phyloP scores from a whole-genome alignment of 2,329 filamentous ascomycete species.

The Amauroascus niger region DNA sequence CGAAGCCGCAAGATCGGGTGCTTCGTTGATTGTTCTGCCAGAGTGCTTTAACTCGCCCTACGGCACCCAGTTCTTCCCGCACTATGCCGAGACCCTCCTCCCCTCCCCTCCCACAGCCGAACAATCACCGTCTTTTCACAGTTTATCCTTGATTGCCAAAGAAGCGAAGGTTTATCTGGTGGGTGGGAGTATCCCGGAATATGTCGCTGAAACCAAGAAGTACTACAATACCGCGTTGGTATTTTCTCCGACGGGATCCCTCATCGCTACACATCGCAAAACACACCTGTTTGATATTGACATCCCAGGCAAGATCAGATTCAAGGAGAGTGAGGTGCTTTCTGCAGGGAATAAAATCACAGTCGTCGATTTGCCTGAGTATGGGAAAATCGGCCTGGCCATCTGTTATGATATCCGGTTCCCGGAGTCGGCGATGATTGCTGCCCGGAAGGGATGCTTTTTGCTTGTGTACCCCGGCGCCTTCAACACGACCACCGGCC shows the following conservation, averaged over 20 bases:
- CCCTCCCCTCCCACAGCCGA: constrained; percentile 62
- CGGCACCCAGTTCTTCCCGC: constrained; percentile 79
- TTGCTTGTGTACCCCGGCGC: constrained; percentile 88
- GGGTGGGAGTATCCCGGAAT: constrained; percentile 87
- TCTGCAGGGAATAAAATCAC: constrained; percentile 77
- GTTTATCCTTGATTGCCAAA: constrained; percentile 66
- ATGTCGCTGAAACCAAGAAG: constrained; percentile 53
- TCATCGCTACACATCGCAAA: constrained; percentile 85
- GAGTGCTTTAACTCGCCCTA: constrained; percentile 99
- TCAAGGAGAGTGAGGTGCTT: constrained; percentile 82
- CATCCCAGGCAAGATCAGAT: constrained; percentile 88
- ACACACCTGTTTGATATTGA: constrained; percentile 96
- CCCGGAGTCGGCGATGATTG: constrained; percentile 83
- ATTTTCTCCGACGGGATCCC: constrained; percentile 66
- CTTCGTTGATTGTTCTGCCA: constrained; percentile 80
- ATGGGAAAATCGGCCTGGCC: constrained; percentile 75
- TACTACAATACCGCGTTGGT: constrained; percentile 88
- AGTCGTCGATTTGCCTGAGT: constrained; percentile 74
- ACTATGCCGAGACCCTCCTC: constrained; percentile 80
- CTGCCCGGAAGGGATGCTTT: constrained; percentile 77
- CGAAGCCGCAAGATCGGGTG: constrained; percentile 64
- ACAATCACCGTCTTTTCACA: constrained; percentile 74
- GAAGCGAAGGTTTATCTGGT: constrained; percentile 74
- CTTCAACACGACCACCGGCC: constrained; percentile 89
- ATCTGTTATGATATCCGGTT: constrained; percentile 99